phyloP scores from a whole-genome alignment of 345 rosid genomes.

The Melaleuca quinquenervia region DNA sequence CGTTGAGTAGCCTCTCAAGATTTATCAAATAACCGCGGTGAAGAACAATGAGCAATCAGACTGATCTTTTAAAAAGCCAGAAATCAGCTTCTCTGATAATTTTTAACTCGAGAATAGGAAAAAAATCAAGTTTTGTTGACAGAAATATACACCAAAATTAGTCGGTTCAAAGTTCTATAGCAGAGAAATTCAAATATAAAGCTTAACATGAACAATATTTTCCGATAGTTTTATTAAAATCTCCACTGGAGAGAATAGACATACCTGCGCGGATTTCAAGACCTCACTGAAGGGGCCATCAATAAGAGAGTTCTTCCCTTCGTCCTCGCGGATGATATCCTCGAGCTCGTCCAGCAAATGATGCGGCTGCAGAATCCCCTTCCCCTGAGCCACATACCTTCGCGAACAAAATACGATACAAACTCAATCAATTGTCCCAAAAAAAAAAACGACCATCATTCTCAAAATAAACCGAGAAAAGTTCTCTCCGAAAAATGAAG shows the following conservation, averaged over 20 bases:
- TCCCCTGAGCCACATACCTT: conserved; percentile 93
- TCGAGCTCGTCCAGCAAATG: conserved; percentile 78
- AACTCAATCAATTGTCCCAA: neutral
- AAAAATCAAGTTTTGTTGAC: neutral
- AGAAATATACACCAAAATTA: neutral
- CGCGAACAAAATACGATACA: neutral
- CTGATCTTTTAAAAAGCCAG: neutral
- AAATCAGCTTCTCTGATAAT: neutral
- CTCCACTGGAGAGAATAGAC: neutral
- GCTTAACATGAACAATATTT: neutral
- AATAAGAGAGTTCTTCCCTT: conserved; percentile 28
- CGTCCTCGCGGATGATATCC: conserved; percentile 41
- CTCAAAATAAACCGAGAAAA: neutral
- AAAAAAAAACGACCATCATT: neutral
- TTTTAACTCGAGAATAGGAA: neutral
- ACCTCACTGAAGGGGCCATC: conserved; percentile 73
- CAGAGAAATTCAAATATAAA: neutral
- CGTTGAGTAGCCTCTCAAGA: neutral
- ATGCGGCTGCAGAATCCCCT: conserved; percentile 85
- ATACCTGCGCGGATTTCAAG: conserved; percentile 68
- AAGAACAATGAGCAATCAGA: neutral
- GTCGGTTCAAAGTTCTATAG: neutral
- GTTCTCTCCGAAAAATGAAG: neutral
- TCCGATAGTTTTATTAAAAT: neutral
- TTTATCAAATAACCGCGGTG: neutral